Conservation (phyloP, 2,329 filamentous ascomycete genomes). For the Microsporum ferrugineum region DNA sequence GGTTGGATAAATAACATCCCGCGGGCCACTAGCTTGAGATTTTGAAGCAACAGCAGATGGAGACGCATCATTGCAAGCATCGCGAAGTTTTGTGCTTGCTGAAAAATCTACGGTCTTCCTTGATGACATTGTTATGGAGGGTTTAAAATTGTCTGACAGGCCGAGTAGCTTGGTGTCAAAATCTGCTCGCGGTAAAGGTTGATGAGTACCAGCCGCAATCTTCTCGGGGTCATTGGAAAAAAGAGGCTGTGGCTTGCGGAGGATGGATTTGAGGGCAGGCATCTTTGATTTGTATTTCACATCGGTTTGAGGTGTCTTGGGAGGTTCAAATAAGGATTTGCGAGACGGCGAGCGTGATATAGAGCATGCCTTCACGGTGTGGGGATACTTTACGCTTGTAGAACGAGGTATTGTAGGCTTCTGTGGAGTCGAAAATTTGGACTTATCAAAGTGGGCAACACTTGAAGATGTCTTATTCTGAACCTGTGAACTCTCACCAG, state of each 20-base stretch:
- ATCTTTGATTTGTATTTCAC: conserved; percentile 36
- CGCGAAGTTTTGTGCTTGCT: conserved; percentile 48
- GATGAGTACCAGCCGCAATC: conserved; percentile 49
- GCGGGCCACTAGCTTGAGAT: conserved; percentile 15
- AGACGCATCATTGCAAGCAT: conserved; percentile 27
- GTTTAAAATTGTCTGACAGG: conserved; percentile 24
- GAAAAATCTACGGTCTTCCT: conserved; percentile 78
- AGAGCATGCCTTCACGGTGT: conserved; percentile 45
- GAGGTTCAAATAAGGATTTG: conserved; percentile 34
- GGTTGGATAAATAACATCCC: conserved; percentile 26
- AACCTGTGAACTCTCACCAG: conserved; percentile 14
- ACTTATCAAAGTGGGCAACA: conserved; percentile 38
- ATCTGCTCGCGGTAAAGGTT: conserved; percentile 19
- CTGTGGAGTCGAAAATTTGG: conserved; percentile 62
- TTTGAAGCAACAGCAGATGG: conserved; percentile 31
- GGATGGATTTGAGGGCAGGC: conserved; percentile 48
- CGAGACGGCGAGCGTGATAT: conserved; percentile 42
- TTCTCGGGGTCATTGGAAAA: conserved; percentile 50
- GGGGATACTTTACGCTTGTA: conserved; percentile 44
- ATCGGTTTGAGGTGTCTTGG: conserved; percentile 37
- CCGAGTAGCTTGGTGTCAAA: conserved; percentile 18
- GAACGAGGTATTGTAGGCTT: conserved; percentile 55
- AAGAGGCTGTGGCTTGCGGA: conserved; percentile 48
- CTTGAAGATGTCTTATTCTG: conserved; percentile 19
- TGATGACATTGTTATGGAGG: conserved; percentile 53